Evolutionary conservation across 1,139 yeast species (phyloP).

Genomic region (Hemisphaericaspora subhashii): DNA sequence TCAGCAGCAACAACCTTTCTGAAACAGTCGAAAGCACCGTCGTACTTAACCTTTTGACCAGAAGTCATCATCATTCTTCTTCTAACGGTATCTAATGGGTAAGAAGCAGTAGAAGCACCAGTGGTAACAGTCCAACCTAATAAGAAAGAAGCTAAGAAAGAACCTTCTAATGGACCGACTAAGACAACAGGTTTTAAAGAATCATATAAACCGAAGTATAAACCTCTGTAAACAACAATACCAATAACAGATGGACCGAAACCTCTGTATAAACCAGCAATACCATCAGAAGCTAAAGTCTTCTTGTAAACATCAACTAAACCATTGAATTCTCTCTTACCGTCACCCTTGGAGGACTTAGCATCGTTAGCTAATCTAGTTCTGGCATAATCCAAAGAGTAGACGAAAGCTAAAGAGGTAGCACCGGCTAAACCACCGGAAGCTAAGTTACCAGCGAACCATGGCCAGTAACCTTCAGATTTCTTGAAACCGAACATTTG

Average conservation of each 20-base stretch:
- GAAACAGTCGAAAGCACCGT: constrained; percentile 53
- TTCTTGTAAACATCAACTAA: constrained; percentile 54
- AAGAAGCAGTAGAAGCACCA: constrained; percentile 56
- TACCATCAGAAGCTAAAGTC: constrained; percentile 55
- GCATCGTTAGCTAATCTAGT: constrained; percentile 58
- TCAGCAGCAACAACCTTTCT: constrained; percentile 52
- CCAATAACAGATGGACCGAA: constrained; percentile 56
- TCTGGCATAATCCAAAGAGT: constrained; percentile 57
- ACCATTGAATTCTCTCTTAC: constrained; percentile 54
- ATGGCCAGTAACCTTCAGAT: constrained; percentile 49
- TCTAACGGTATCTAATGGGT: constrained; percentile 56
- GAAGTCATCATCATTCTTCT: constrained; percentile 61
- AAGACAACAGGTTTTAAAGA: constrained; percentile 55
- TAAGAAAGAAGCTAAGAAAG: constrained; percentile 55
- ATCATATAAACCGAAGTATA: constrained; percentile 56
- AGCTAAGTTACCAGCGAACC: constrained; percentile 58
- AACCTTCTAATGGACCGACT: constrained; percentile 57
- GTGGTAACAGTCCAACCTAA: constrained; percentile 58
- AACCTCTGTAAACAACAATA: constrained; percentile 57
- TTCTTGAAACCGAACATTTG: constrained; percentile 54
- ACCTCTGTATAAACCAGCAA: constrained; percentile 60
- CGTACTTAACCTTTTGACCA: constrained; percentile 55
- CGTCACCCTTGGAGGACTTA: constrained; percentile 47
- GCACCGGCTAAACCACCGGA: constrained; percentile 60
- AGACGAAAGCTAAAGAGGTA: constrained; percentile 54